Evolutionary conservation across 78 protist genomes (phyloP), one percentile per base, ranked within the genome.

Genomic region (Capsaspora owczarzaki): DNA sequence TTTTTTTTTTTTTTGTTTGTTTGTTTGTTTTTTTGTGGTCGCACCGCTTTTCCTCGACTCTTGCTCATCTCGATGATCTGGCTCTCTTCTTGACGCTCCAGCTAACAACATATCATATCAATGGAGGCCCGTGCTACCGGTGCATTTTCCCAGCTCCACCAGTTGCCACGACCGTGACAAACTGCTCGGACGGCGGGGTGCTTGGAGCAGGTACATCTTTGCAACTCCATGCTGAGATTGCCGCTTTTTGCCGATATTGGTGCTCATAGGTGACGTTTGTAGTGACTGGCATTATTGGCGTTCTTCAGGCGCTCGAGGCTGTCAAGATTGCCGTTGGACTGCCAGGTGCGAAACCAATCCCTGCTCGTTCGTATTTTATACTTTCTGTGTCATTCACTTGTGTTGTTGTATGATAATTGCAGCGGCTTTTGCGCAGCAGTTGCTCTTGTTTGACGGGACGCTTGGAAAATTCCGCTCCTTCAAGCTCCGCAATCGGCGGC

Each of bases 71-170:
- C 10, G n/a, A 49, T 49, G 56, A 10, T 16, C 16, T 49, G 56
- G 56, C 16, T 25, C n/a, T n/a, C n/a, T n/a, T n/a, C n/a, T n/a
- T n/a, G n/a, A n/a, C n/a, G n/a, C n/a, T n/a, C n/a, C n/a, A 56
- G 66, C 66, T 56, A 16, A 2, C 66, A 16, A 29, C 25, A 29
- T 56, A 56, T 29, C 20, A 56, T 29, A 25, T 25, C 66, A 56
- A 56, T 14, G 74, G 84, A 29, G 92, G 94, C 1, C 97, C 95
- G 29, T 90, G 95, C 79, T 94, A 94, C 75, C 80, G 97, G 16
- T 92, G 95, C 76, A 31, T 91, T 14, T 86, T 79, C 23, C 95
- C 97, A 12, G 0, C 33, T 31, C 93, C 95, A 0, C 95, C 97
- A 33, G 93, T 94, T 29, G 76, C 87, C 3, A 77, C 41, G 1